Evolutionary conservation across 176 grass and related monocot genomes (phyloP), one percentile per base, ranked within the genome.

Genomic region (Zoysia pacifica): DNA sequence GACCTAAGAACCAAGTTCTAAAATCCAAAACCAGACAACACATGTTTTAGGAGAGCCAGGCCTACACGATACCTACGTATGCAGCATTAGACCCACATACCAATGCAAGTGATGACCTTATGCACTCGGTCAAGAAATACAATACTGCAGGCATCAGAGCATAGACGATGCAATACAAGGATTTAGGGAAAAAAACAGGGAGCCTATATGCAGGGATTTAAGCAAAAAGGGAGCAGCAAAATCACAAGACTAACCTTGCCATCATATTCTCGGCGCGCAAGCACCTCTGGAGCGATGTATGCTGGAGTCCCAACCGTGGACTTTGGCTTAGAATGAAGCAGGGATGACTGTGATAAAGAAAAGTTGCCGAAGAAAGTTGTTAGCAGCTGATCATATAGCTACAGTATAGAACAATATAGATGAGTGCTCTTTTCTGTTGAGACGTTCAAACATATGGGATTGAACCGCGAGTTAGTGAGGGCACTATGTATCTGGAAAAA

Each of bases 281-380:
- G 91, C 65, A 93, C 91, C 77, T 93, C 91, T 3, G 91, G 91
- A 75, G 91, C 91, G 46, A 93, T 93, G 76, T 93, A 93, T 3
- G 91, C 91, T 16, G 91, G 91, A 78, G 91, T 93, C 11, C 91
- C 91, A 12, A 93, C 91, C 4, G 91, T 90, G 12, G 91, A 93
- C 78, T 93, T 93, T 9, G 91, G 91, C 62, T 87, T 87, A 3
- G 91, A 93, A 67, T 93, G 91, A 52, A 93, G 88, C 75, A 93
- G 68, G 6, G 88, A 86, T 46, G 91, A 93, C 91, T 93, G 80
- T 36, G 42, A 74, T 51, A 28, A 76, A 54, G 10, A 81, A 81
- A 74, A 5, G 68, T 70, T 42, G 46, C 76, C 72, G 78, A 75
- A 87, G 67, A 79, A 68, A 75, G 62, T 37, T 37, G 15, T 79